Evolutionary conservation across 139 green algal species (phyloP), one percentile per base, ranked within the genome.

Genomic region (Nannochloris sp.): DNA sequence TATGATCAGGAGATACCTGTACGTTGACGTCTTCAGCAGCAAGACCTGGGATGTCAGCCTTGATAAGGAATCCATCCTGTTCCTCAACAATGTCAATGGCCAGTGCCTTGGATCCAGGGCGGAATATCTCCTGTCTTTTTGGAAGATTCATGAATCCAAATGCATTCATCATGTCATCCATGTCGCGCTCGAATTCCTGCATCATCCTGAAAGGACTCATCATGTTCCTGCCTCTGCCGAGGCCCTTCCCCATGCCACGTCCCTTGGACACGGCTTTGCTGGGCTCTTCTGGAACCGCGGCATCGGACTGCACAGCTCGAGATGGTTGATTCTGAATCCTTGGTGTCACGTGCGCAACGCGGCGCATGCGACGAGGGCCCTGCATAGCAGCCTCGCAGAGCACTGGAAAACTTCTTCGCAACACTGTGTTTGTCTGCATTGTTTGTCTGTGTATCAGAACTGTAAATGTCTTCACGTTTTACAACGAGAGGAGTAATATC

Each of bases 111-210:
- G 57, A 19, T 8, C 12, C 12, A 7, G 57, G 19, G 55, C 19
- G 57, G 12, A 40, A 53, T 19, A 66, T 24, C 24, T 16, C 23
- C 18, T 24, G 9, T 66, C 36, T 27, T 66, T 49, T 6, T 11
- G 19, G 18, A 58, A 31, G n/a, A 31, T 44, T 48, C n/a, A 15
- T 66, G 36, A 53, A 15, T n/a, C 60, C 60, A 66, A 66, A 66
- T 23, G 15, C 12, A 19, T 44, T n/a, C 60, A 66, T 66, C 60
- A 66, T 66, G 34, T 66, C 24, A 18, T 66, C 19, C 60, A 66
- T 66, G 0, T 66, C 46, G 14, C 34, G 23, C 36, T 66, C 60
- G n/a, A 66, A 66, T 7, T 29, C n/a, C 12, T 25, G 23, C 19
- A 25, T 29, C 56, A 64, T 57, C 12, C 50, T 19, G 55, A 18